Percentiles rank a stretch among this genome's conserved stretches.
Evolutionary conservation across 2,329 filamentous ascomycete genomes (phyloP).

Genomic region (Aspergillus aculeatus): DNA sequence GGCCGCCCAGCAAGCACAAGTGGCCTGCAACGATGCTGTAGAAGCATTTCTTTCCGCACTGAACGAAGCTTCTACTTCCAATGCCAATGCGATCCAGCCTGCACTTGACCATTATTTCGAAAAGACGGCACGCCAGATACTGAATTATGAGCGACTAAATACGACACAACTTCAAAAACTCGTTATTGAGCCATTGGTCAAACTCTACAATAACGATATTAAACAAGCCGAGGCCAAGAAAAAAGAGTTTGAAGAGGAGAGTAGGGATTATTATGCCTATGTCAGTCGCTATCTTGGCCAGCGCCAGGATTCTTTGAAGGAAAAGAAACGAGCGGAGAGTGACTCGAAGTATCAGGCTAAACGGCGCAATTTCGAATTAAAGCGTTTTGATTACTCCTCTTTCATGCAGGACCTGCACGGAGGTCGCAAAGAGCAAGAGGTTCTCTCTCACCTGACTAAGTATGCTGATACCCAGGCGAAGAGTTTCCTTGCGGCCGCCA

Average conservation of each 20-base stretch:
- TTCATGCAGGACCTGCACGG: conserved; percentile 99
- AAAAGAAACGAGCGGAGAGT: conserved; percentile 93
- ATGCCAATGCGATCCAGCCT: conserved; percentile 94
- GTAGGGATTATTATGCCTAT: conserved; percentile 96
- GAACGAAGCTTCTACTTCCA: conserved; percentile 82
- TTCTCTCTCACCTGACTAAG: conserved; percentile 88
- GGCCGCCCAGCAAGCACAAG: conserved; percentile 75
- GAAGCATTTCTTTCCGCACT: conserved; percentile 79
- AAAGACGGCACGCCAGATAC: conserved; percentile 88
- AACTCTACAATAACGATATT: conserved; percentile 91
- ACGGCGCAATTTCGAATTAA: conserved; percentile 90
- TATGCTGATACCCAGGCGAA: conserved; percentile 89
- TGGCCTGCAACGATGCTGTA: conserved; percentile 81
- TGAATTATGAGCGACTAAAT: conserved; percentile 83
- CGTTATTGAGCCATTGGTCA: conserved; percentile 90
- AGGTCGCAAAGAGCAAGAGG: conserved; percentile 96
- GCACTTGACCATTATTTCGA: conserved; percentile 98
- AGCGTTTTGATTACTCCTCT: conserved; percentile 96
- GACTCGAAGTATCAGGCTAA: conserved; percentile 96
- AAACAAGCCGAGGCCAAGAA: conserved; percentile 97
- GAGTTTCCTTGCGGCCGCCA: conserved; percentile 76
- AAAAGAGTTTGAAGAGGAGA: conserved; percentile 97
- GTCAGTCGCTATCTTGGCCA: conserved; percentile 95
- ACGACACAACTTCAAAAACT: conserved; percentile 81
- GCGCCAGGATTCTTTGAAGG: conserved; percentile 89